These are phyloP conservation scores for Periconia sp. DNA, from an alignment of 2,329 filamentous ascomycete genomes.

Conservation along the genomic window DNA sequence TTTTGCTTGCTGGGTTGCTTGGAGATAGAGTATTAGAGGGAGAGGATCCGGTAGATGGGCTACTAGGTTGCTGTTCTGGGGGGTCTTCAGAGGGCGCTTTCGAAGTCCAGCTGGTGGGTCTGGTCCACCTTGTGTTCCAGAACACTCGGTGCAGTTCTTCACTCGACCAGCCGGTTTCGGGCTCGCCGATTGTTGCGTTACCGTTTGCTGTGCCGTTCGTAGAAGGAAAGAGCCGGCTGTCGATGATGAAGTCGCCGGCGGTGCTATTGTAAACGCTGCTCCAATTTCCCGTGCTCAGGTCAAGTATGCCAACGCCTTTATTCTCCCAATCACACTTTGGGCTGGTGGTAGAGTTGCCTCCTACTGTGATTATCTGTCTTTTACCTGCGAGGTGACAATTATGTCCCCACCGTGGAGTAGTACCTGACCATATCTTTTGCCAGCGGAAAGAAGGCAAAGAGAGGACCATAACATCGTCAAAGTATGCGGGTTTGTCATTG, in stretches of 20 bases:
- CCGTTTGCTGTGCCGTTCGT: slow-evolving; percentile 16
- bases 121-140: slow-evolving; percentile 10
- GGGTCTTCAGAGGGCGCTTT: background rate
- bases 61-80: slow-evolving; percentile 3
- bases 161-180: slow-evolving; percentile 18
- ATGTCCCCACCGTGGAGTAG: slow-evolving; percentile 44
- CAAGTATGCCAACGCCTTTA: slow-evolving; percentile 20
- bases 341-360: slow-evolving; percentile 32
- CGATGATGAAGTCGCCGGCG: slow-evolving; percentile 8
- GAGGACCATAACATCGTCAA: slow-evolving; percentile 36
- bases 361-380: slow-evolving; percentile 47
- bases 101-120: slow-evolving; percentile 7
- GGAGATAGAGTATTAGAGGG: background rate
- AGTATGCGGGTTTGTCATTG: slow-evolving; percentile 1
- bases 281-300: slow-evolving; percentile 14
- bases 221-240: slow-evolving; percentile 4
- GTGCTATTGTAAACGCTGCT: slow-evolving; percentile 16
- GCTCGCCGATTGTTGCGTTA: slow-evolving; percentile 18
- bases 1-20: slow-evolving; percentile 2
- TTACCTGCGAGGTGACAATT: slow-evolving; percentile 45
- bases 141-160: slow-evolving; percentile 13
- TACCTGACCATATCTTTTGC: slow-evolving; percentile 42
- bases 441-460: slow-evolving; percentile 51
- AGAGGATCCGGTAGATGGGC: background rate
- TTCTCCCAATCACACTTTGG: slow-evolving; percentile 20